Base-by-base conservation (phyloP, 2,329 filamentous ascomycete species). In the Alternaria sp. region DNA sequence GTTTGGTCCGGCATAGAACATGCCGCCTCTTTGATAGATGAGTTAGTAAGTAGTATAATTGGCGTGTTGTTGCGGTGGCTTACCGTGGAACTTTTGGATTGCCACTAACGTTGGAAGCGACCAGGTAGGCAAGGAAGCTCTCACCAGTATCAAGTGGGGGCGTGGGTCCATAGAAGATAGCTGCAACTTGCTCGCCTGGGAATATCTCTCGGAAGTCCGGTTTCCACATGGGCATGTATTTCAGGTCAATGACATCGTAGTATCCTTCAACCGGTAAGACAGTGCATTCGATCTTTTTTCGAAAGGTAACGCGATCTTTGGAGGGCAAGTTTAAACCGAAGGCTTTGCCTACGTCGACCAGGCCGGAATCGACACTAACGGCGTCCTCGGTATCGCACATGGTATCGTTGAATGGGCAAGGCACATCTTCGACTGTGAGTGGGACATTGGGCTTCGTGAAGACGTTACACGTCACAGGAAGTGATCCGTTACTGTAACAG, bases 391-490 rank as follows among this genome's bases (percentile, higher is more conserved):
- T 47, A 44, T 50, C 59, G 40, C 62, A 64, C 23, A 64, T 59
- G 36, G 51, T 51, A n/a, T 54, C 57, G 19, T 59, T 36, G 58
- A 64, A 64, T 4, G 61, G 61, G 15, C 61, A 64, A 28, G 26
- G 49, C 4, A 28, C 28, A 3, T 46, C 23, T n/a, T 56, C 45
- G n/a, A 50, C 36, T 6, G 23, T 25, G 11, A 62, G 23, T 17
- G 58, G 54, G 5, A 61, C 32, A 12, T 57, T 57, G 17, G 51
- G 36, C 4, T 57, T 19, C 9, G 56, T 49, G 45, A 64, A 57
- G 17, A 50, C 49, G 25, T 43, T 50, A 4, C 47, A 50, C 3
- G 7, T 8, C 6, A 9, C n/a, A 19, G 47, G 47, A 13, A 50
- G 47, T 9, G 47, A 21, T 5, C 26, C 47, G 6, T 50, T 13